phyloP scores from a whole-genome alignment of 441 rosid genomes.

The Geranium incanum region DNA sequence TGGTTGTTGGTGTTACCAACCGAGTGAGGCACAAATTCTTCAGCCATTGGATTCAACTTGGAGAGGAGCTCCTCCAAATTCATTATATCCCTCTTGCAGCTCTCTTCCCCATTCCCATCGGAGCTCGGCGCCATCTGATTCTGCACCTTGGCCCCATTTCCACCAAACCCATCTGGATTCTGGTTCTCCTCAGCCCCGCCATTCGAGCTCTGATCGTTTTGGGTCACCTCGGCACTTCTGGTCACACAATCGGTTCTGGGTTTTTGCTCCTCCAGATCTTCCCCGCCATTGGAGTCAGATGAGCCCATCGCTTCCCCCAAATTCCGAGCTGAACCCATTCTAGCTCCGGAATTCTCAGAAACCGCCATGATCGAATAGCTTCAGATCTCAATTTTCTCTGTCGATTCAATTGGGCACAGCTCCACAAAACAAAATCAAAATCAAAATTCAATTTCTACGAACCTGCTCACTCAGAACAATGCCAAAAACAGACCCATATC shows the following conservation, averaged over 20 bases:
- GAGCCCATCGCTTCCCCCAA: slow-evolving; percentile 1
- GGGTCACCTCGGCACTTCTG: not conserved
- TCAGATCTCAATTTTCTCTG: not conserved
- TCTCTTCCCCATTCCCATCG: not conserved
- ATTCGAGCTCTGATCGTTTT: not conserved
- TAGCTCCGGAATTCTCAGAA: slow-evolving; percentile 24
- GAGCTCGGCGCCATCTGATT: not conserved
- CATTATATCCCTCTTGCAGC: slow-evolving; percentile 21
- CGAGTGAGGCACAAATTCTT: slow-evolving; percentile 78
- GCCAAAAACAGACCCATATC: too few species aligned
- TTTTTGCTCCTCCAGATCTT: not conserved
- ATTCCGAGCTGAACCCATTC: not conserved
- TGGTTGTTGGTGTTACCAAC: slow-evolving; percentile 27
- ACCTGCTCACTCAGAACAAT: not conserved
- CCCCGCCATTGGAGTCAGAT: slow-evolving; percentile 6
- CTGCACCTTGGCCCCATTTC: not conserved
- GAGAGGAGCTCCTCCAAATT: slow-evolving; percentile 64
- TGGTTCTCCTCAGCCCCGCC: not conserved
- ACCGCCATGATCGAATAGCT: slow-evolving; percentile 22
- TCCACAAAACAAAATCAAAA: not conserved
- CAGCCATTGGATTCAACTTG: slow-evolving; percentile 82
- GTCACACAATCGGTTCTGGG: slow-evolving; percentile 10
- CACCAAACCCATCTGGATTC: not conserved
- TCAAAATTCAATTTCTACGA: too few species aligned
- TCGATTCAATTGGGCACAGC: not conserved